Evolutionary conservation across 371 early-diverging fungal genomes (phyloP).

Genomic region (Mucor ambiguus): DNA sequence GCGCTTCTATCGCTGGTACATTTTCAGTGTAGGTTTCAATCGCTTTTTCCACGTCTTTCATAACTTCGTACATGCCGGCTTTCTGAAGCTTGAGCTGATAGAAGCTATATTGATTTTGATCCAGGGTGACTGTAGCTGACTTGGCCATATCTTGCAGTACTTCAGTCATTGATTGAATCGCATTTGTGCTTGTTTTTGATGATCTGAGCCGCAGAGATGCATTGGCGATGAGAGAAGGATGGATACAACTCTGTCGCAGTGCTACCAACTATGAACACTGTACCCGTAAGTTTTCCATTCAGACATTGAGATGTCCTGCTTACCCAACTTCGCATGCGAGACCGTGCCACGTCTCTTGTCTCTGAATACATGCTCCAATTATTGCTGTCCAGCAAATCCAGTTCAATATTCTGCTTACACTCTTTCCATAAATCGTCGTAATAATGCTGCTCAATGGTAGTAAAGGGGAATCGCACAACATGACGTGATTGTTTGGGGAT

Average conservation of each 20-base stretch:
- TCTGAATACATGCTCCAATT: conserved; percentile 22
- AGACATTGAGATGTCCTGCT: background rate
- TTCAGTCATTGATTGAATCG: background rate
- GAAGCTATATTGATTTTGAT: conserved; percentile 11
- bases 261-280: conserved; percentile 28
- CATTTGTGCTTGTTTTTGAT: background rate
- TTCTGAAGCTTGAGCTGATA: conserved; percentile 10
- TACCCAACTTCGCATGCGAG: background rate
- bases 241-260: conserved; percentile 41
- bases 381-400: conserved; percentile 25
- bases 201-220: background rate
- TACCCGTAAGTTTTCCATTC: background rate
- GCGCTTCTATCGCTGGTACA: conserved; percentile 9
- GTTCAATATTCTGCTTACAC: conserved; percentile 31
- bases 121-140: conserved; percentile 8
- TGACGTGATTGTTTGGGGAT: conserved; percentile 60
- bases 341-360: background rate
- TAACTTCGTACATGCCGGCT: conserved; percentile 41
- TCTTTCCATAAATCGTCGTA: conserved; percentile 60
- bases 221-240: conserved; percentile 33
- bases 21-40: conserved; percentile 18
- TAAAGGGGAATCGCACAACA: conserved; percentile 53
- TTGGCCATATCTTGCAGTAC: conserved; percentile 9
- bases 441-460: conserved; percentile 62
- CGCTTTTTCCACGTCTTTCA: conserved; percentile 22